Base-by-base conservation (phyloP, 2,329 filamentous ascomycete species). In the Xylariaceae sp. region DNA sequence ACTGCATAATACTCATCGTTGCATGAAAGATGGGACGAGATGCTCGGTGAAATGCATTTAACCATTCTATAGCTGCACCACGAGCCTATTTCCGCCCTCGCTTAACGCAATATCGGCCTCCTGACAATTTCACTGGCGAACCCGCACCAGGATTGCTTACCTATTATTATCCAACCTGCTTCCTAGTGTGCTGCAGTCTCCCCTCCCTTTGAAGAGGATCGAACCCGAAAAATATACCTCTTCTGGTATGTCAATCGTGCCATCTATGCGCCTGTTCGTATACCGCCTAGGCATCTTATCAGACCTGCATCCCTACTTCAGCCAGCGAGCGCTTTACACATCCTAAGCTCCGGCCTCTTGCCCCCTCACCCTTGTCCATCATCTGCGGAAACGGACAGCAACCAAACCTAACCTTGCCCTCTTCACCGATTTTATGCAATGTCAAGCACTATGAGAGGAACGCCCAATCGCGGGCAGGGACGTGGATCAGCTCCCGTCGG, bases 401-500 rank as follows among this genome's bases (percentile, higher is more conserved):
- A 51, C 40, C 43, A 55, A 54, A 57, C 40, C 43, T 56, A 54
- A 57, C 60, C 58, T 57, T 51, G 50, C 49, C 51, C 49, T 55
- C 51, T 63, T 59, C 61, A 58, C 58, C 51, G 46, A 62, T 54
- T 69, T 64, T 56, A 67, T 65, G 67, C 69, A 68, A 81, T 82
- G 79, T 81, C 80, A 57, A 75, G 74, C 68, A 88, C 86, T 55
- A 77, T 86, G 72, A 80, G 87, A 76, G 84, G 85, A 64, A 89
- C 86, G 59, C 86, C 87, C 64, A 87, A 69, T 69, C 80, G 82
- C 60, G 75, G 73, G 62, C 75, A 86, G 72, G 72, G 74, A 63
- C 80, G 85, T 65, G 81, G 79, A 62, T 74, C 57, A 19, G 46
- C 73, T 58, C 80, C 81, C 60, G 86, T 85, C 70, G 62, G 62